Evolutionary conservation across 495 filamentous ascomycete species (phyloP), one percentile per base, ranked within the genome.

Genomic region (Podospora comata): DNA sequence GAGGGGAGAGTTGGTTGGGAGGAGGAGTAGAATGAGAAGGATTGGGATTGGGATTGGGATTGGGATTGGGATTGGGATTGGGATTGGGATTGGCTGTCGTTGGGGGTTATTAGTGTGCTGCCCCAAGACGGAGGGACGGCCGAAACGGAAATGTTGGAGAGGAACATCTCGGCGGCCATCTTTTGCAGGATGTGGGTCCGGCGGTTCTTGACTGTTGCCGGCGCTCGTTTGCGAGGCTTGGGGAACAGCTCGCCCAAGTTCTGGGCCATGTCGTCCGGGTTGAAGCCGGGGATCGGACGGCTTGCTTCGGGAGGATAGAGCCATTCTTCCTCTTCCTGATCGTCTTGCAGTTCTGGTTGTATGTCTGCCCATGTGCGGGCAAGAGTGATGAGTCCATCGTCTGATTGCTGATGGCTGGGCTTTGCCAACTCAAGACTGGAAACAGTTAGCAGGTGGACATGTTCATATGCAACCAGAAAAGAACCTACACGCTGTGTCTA

Each of bases 111-210:
- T 11, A 54, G 26, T n/a, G 54, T 9, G 4, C 23, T 64, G 58
- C 18, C 58, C 65, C 65, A 64, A 23, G 55, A 30, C 26, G 39
- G 44, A 13, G 69, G 71, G 23, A 69, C 39, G 6, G 65, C 63
- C 11, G 68, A 65, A 4, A 78, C 67, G 5, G 70, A 72, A 28
- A 74, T 66, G 58, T 67, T 72, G 28, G 70, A 67, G 23, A 78
- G 69, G 23, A 69, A 70, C 34, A 69, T 66, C 66, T 75, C 70
- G 16, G 72, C 69, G 1, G 73, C 75, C 32, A 77, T 69, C 28
- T 32, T 67, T 20, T 68, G 66, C 4, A 73, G 7, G 6, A 73
- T 65, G 19, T 16, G 16, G 16, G 67, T 65, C 11, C 65, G 64
- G 23, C 56, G 60, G 20, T 62, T 13, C 32, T 27, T 64, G 20